Conservation (phyloP, 805 yeast genomes). For the Ogataea nonfermentans region DNA sequence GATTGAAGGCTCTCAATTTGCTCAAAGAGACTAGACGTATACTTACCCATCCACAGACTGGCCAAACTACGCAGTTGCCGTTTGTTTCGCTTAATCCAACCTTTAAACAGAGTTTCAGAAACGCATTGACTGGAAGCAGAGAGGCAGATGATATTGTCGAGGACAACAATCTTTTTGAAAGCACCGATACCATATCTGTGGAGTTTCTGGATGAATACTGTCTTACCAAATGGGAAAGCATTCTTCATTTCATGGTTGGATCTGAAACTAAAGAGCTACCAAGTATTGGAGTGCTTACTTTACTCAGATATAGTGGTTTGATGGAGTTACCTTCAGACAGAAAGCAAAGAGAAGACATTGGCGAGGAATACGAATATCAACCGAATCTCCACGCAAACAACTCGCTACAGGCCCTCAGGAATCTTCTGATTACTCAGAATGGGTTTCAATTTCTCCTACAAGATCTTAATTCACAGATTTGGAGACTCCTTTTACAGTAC, state of each 20-base stretch:
- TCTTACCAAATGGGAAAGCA: constrained; percentile 87
- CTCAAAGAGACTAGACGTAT: constrained; percentile 51
- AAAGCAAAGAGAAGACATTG: constrained; percentile 26
- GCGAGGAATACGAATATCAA: constrained; percentile 22
- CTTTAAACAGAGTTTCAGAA: constrained; percentile 71
- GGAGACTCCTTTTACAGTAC: constrained; percentile 89
- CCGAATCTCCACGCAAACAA: constrained; percentile 20
- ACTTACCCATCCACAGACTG: constrained; percentile 36
- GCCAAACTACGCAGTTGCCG: constrained; percentile 31
- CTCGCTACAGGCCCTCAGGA: constrained; percentile 23
- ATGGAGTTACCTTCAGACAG: constrained; percentile 64
- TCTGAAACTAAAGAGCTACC: constrained; percentile 71
- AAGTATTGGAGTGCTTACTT: constrained; percentile 74
- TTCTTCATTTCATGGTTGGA: constrained; percentile 96
- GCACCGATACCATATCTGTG: constrained; percentile 51
- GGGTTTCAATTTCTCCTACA: constrained; percentile 95
- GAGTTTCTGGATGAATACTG: constrained; percentile 77
- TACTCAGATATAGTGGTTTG: constrained; percentile 76
- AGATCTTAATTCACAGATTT: constrained; percentile 89
- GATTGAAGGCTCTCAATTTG: constrained; percentile 73
- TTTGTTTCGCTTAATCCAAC: constrained; percentile 59
- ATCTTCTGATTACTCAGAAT: constrained; percentile 74
- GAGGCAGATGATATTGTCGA: constrained; percentile 13
- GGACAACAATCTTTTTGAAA: constrained; percentile 62
- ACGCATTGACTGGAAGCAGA: constrained; percentile 71